phyloP scores from a whole-genome alignment of 768 basidiomycete genomes.

The Amanita muscaria region DNA sequence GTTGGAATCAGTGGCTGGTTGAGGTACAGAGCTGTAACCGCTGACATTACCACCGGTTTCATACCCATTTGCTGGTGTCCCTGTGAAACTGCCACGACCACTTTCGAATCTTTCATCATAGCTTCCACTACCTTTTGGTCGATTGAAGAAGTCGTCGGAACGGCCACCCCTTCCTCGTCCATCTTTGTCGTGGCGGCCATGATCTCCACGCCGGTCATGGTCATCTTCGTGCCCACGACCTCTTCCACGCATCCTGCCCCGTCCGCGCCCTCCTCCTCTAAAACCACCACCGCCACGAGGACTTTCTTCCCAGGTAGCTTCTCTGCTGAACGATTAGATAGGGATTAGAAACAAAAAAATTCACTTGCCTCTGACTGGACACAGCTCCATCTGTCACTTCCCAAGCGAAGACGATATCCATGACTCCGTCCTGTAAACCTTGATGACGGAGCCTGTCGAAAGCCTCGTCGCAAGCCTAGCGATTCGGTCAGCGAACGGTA shows the following conservation, averaged over 20 bases:
- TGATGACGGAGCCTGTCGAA: constrained; percentile 74
- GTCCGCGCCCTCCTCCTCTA: constrained; percentile 24
- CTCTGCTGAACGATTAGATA: constrained; percentile 23
- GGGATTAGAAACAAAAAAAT: constrained; percentile 6
- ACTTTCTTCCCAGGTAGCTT: constrained; percentile 42
- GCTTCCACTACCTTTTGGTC: constrained; percentile 16
- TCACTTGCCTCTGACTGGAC: constrained; percentile 31
- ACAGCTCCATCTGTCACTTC: constrained; percentile 54
- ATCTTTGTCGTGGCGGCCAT: constrained; percentile 39
- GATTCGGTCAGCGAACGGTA: constrained; percentile 7
- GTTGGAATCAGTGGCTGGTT: constrained; percentile 16
- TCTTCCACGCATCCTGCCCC: constrained; percentile 23
- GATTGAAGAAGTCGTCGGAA: constrained; percentile 31
- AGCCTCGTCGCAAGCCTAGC: constrained; percentile 68
- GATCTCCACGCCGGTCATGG: constrained; percentile 41
- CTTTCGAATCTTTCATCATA: constrained; percentile 36
- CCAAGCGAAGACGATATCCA: constrained; percentile 86
- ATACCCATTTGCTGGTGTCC: constrained; percentile 21
- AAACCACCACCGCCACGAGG: constrained; percentile 15
- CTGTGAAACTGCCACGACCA: constrained; percentile 28
- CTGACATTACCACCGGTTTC: constrained; percentile 16
- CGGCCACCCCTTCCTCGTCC: constrained; percentile 31
- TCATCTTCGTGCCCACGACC: constrained; percentile 35
- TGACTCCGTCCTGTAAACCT: constrained; percentile 73
- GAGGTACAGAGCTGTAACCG: constrained; percentile 23